Conservation (phyloP, 108 stramenopile genomes). For the Cyclostephanos tholiformis region DNA sequence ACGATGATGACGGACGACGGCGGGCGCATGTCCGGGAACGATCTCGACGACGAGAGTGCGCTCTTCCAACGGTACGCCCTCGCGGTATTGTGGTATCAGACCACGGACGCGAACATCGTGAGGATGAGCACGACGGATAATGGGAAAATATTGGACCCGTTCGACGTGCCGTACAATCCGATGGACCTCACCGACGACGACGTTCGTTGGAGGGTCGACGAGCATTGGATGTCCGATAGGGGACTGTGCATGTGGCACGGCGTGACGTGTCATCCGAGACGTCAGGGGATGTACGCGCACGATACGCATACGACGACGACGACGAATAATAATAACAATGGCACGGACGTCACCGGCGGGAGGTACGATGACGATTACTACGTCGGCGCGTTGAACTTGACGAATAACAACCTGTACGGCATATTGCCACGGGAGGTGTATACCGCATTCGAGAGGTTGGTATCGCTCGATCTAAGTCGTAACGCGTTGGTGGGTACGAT, state of each 20-base stretch:
- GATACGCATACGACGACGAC: too few species aligned
- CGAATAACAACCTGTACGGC: slow-evolving; percentile 59
- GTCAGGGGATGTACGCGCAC: slow-evolving; percentile 3
- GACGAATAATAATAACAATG: too few species aligned
- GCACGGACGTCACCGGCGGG: background rate
- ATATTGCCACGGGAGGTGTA: slow-evolving; percentile 55
- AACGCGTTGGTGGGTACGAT: slow-evolving; percentile 53
- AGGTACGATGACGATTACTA: slow-evolving; percentile 29
- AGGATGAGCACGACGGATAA: slow-evolving; percentile 9
- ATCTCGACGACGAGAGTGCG: slow-evolving; percentile 28
- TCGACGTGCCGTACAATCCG: slow-evolving; percentile 9
- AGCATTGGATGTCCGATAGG: slow-evolving; percentile 32
- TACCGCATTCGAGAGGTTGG: slow-evolving; percentile 40
- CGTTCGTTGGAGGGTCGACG: slow-evolving; percentile 24
- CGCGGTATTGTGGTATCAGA: slow-evolving; percentile 44
- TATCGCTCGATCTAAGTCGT: slow-evolving; percentile 46
- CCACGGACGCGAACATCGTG: slow-evolving; percentile 29
- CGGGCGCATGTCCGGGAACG: slow-evolving; percentile 2
- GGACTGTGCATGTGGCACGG: slow-evolving; percentile 46
- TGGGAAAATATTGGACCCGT: slow-evolving; percentile 7
- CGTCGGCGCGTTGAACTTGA: slow-evolving; percentile 53
- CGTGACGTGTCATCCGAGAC: slow-evolving; percentile 30
- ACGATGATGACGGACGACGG: slow-evolving; percentile 16
- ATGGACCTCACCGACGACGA: background rate
- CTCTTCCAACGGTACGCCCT: slow-evolving; percentile 46